Evolutionary conservation across 2,329 filamentous ascomycete genomes (phyloP), one percentile per base, ranked within the genome.

Genomic region (Claviceps humidiphila): DNA sequence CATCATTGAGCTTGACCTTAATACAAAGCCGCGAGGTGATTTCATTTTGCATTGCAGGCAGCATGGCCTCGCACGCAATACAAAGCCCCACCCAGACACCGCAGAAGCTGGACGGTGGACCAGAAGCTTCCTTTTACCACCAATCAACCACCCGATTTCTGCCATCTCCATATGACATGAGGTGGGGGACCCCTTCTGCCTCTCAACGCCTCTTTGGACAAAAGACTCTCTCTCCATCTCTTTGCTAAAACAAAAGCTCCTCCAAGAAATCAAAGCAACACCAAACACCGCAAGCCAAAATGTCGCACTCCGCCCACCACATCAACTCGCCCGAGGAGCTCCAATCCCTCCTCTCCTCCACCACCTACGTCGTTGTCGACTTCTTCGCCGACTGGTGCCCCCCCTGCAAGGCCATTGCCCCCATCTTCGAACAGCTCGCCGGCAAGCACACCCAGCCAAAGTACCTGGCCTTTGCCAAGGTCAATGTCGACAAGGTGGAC

Each of bases 361-460:
- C 64, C 50, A 71, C 66, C 44, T 67, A 71, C 61, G 70, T 73
- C 52, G 64, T 66, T 45, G 64, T 76, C 53, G 73, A 76, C 65
- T 76, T 76, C 62, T 74, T 68, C 59, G 74, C 74, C 9, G 68
- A 70, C 59, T 77, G 74, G 74, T 77, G 74, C 55, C 68, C 68
- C 1, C 74, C 74, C 2, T 77, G 74, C 67, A 71, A 71, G 50
- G 62, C 64, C 51, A 76, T 77, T 55, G 69, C 68, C 2, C 73
- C 74, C 38, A 53, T 74, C 47, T 76, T 69, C 57, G 62, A 67
- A 78, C 93, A 47, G 82, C 58, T 64, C 30, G 59, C 64, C 39
- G 52, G 50, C 49, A 52, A 59, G 54, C 57, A 64, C 38, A 57
- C 56, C 17, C 57, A 53, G 34, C 53, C 57, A 42, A 50, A 56